Evolutionary conservation across 2,329 filamentous ascomycete species (phyloP), one percentile per base, ranked within the genome.

Genomic region (Chaetoscypha palmicola): DNA sequence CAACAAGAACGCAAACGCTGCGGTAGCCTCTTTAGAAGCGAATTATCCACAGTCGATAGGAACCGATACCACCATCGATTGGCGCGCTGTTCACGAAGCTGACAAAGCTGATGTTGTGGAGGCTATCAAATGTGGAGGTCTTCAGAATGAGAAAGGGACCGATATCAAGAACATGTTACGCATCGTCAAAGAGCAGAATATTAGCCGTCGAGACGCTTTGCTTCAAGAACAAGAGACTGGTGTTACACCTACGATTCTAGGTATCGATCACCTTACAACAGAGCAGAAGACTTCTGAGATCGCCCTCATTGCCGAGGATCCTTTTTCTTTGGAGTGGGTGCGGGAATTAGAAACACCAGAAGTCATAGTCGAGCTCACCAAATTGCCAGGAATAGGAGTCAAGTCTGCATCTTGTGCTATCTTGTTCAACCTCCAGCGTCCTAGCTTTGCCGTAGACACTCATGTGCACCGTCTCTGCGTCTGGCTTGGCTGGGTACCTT

Each of bases 81-180:
- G 84, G 83, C 77, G 87, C 53, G 77, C 76, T 8, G 81, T 90
- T 1, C 75, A 79, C 17, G 62, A 67, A 20, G 76, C 80, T 1
- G 62, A 76, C 1, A 60, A 76, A 3, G 68, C 74, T 30, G 76
- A 83, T 4, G 68, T 92, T n/a, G 76, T 75, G 35, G 66, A 81
- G 39, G 76, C 83, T 0, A 88, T 92, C 57, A 79, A 78, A 53
- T 65, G 67, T 5, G 86, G 85, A 8, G 88, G 88, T 0, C 68
- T 90, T 2, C 82, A 79, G 2, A 73, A 76, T n/a, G 70, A 71
- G 12, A 92, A 90, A 63, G 81, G 78, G 47, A 80, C 74, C 41
- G 71, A 81, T 52, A 86, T 94, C 57, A 88, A 90, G 60, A 64
- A 66, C 12, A 87, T 87, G 26, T 68, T 94, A 7, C 76, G 87